Conservation (phyloP, 83 land plant genomes). For the Picea mariana region DNA sequence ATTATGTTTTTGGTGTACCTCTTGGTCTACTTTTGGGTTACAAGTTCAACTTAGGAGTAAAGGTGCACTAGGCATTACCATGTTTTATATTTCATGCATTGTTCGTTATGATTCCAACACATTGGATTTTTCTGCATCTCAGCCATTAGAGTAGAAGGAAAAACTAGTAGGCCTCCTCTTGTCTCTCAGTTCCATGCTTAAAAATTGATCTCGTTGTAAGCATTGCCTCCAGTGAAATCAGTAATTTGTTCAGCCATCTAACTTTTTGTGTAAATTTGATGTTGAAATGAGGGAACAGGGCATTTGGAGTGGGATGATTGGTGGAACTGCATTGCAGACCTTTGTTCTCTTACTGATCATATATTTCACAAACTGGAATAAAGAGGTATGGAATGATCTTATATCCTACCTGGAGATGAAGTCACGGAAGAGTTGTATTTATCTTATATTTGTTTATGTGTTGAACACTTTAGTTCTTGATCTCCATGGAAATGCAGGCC, state of each 20-base stretch:
- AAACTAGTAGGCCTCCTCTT: no score
- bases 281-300: slow-evolving; percentile 28
- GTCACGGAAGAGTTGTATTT: no score
- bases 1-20: slow-evolving; percentile 58
- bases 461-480: background rate
- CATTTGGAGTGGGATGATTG: slow-evolving; percentile 62
- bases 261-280: background rate
- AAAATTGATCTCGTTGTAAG: no score
- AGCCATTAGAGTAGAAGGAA: no score
- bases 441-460: no score
- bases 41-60: slow-evolving; percentile 28
- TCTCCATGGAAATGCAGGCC: background rate
- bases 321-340: slow-evolving; percentile 57
- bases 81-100: no score
- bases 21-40: slow-evolving; percentile 54
- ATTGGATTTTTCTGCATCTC: no score
- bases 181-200: no score
- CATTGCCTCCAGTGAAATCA: no score
- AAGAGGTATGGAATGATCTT: slow-evolving; percentile 33
- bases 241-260: no score
- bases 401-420: no score
- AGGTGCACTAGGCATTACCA: slow-evolving; percentile 20
- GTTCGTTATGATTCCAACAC: background rate
- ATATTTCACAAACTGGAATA: slow-evolving; percentile 51
- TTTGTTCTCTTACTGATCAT: slow-evolving; percentile 32